Percentiles rank a stretch among this genome's conserved stretches.
Conservation (phyloP, 1,139 yeast genomes). For the Debaryomyces robertsiae region DNA sequence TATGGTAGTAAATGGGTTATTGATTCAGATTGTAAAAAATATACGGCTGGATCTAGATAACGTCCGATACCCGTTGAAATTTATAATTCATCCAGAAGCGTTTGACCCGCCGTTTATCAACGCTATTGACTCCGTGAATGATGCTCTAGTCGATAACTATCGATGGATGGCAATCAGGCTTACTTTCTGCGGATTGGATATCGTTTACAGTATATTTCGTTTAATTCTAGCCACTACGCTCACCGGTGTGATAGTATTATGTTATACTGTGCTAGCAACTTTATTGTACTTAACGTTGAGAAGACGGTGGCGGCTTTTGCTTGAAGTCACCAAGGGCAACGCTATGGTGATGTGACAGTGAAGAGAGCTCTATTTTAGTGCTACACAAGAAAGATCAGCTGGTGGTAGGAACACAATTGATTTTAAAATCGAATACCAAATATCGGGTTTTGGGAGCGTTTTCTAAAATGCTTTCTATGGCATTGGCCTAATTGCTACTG, state of each 20-base stretch:
- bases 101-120: constrained; percentile 30
- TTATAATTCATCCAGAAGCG: constrained; percentile 23
- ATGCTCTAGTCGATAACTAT: background rate
- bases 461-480: no score
- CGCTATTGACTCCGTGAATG: constrained; percentile 18
- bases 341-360: background rate
- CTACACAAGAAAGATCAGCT: no score
- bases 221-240: constrained; percentile 20
- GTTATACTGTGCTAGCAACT: constrained; percentile 4
- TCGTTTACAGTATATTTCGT: constrained; percentile 23
- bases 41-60: constrained; percentile 6
- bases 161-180: constrained; percentile 1
- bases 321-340: constrained; percentile 4
- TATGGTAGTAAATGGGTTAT: constrained; percentile 2
- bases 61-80: constrained; percentile 4
- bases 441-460: no score
- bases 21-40: constrained; percentile 13
- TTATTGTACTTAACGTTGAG: constrained; percentile 5
- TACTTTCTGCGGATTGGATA: constrained; percentile 20
- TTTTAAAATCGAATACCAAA: no score
- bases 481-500: no score
- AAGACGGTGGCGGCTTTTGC: constrained; percentile 6
- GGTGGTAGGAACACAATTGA: no score
- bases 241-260: constrained; percentile 15
- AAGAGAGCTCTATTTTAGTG: no score